Evolutionary conservation across 2,329 filamentous ascomycete species (phyloP).

Genomic region (Emericellopsis atlantica): DNA sequence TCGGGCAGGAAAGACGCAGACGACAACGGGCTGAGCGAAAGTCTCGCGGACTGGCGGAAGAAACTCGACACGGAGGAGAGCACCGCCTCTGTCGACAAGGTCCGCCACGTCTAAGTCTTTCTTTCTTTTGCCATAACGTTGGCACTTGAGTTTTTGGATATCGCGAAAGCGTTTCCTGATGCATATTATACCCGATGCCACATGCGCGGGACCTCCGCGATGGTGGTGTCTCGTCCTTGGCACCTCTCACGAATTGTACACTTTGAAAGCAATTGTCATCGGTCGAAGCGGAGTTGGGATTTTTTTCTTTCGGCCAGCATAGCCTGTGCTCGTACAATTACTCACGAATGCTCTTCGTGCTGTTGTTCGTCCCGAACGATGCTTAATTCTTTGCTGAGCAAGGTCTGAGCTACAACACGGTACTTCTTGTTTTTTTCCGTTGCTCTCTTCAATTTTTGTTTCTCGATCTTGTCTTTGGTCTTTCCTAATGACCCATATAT

Average conservation of each 20-base stretch:
- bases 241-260: no score
- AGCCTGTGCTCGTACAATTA: background rate
- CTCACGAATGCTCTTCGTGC: background rate
- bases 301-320: background rate
- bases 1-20: conserved; percentile 30
- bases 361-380: background rate
- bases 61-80: conserved; percentile 47
- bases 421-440: no score
- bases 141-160: conserved; percentile 9
- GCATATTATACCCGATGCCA: conserved; percentile 3
- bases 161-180: conserved; percentile 16
- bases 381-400: no score
- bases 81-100: conserved; percentile 10
- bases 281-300: no score
- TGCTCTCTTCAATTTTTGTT: background rate
- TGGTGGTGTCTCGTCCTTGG: no score
- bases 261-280: no score
- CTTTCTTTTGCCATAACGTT: background rate
- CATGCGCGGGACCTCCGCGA: no score
- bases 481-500: background rate
- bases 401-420: no score
- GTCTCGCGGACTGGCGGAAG: conserved; percentile 69
- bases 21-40: conserved; percentile 48
- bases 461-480: background rate
- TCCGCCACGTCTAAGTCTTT: conserved; percentile 10